Conservation (phyloP, 345 rosid genomes). For the Acer saccharum region DNA sequence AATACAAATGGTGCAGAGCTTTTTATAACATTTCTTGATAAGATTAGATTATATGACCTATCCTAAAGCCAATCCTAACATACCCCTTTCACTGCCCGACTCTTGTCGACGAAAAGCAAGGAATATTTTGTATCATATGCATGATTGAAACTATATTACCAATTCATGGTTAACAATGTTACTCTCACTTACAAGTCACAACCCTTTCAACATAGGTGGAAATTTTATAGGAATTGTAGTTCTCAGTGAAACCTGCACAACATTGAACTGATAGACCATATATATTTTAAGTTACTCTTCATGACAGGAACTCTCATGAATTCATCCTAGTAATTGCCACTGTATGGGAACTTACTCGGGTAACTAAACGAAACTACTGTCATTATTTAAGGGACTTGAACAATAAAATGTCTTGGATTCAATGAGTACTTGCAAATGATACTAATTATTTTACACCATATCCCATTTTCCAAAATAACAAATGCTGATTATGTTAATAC, state of each 20-base stretch:
- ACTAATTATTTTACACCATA: not conserved
- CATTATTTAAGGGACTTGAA: too few species aligned
- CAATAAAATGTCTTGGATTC: too few species aligned
- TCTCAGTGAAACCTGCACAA: too few species aligned
- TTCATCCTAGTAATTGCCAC: not conserved
- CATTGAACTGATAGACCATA: too few species aligned
- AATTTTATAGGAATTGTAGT: not conserved
- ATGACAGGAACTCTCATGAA: too few species aligned
- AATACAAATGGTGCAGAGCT: not conserved
- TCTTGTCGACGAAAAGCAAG: not conserved
- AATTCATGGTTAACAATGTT: not conserved
- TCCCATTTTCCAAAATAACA: not conserved
- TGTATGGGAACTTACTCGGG: too few species aligned
- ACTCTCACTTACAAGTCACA: not conserved
- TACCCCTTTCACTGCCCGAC: not conserved
- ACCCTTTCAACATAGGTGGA: not conserved
- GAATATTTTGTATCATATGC: not conserved
- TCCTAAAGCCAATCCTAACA: not conserved
- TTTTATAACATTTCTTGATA: not conserved
- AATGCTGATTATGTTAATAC: not conserved
- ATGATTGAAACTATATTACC: not conserved
- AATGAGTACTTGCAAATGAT: too few species aligned
- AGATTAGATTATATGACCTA: not conserved
- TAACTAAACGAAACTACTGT: too few species aligned
- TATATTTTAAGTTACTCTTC: too few species aligned